Percentiles rank a stretch among this genome's conserved stretches.
phyloP scores from a whole-genome alignment of 768 basidiomycete genomes.

The Tylopilus sp. region DNA sequence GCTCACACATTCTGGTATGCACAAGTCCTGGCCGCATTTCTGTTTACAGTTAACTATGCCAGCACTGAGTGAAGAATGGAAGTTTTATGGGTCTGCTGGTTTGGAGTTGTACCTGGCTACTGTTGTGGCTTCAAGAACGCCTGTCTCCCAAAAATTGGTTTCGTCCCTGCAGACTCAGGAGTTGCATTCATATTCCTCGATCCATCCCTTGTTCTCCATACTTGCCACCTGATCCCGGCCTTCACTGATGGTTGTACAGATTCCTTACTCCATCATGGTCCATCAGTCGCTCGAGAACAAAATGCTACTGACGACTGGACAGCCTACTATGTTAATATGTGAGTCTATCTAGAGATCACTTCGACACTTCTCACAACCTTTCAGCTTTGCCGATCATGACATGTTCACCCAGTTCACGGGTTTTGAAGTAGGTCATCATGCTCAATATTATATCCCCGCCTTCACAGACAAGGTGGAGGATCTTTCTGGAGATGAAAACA shows the following conservation, averaged over 20 bases:
- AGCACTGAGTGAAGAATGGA: slow-evolving; percentile 13
- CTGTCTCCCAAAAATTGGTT: slow-evolving; percentile 29
- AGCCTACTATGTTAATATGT: neutral
- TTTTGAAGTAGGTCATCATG: neutral
- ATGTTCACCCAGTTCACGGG: neutral
- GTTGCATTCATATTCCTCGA: slow-evolving; percentile 38
- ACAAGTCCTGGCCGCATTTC: slow-evolving; percentile 18
- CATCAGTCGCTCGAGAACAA: neutral
- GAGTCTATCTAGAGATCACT: neutral
- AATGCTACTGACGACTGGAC: neutral
- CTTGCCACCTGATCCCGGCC: slow-evolving; percentile 31
- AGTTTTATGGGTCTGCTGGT: slow-evolving; percentile 41
- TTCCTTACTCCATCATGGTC: neutral
- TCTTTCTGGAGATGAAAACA: too few relatives aligned
- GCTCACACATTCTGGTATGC: slow-evolving; percentile 25
- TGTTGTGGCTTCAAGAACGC: slow-evolving; percentile 13
- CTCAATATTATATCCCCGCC: too few relatives aligned
- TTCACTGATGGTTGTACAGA: slow-evolving; percentile 25
- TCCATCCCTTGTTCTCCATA: slow-evolving; percentile 26
- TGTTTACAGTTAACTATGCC: slow-evolving; percentile 6
- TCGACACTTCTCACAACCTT: neutral
- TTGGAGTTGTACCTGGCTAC: slow-evolving; percentile 25
- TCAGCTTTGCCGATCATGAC: neutral
- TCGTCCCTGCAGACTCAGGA: slow-evolving; percentile 23
- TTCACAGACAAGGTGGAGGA: too few relatives aligned